These are phyloP conservation scores for Phytophthora brassicae DNA, from an alignment of 352 stramenopile genomes.

Conservation along the genomic window DNA sequence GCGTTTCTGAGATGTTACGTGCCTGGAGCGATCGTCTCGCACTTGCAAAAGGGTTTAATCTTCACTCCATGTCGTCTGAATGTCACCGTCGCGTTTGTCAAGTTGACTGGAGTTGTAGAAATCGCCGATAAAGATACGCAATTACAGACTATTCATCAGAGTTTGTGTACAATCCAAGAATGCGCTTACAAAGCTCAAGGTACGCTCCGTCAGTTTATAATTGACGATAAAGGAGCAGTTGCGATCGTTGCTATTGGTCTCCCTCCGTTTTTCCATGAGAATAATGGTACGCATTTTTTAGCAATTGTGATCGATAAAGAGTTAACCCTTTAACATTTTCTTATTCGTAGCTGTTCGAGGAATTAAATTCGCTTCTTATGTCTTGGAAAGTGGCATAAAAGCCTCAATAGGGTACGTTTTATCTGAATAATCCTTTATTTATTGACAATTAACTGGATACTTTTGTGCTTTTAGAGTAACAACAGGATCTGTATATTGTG, in stretches of 20 bases:
- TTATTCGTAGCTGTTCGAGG: constrained; percentile 28
- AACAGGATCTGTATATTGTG: constrained; percentile 73
- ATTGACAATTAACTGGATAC: not conserved
- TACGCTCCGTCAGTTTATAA: constrained; percentile 83
- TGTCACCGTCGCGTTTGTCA: constrained; percentile 74
- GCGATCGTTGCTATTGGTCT: constrained; percentile 80
- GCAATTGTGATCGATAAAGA: not conserved
- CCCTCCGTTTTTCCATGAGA: constrained; percentile 82
- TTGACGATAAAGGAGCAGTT: constrained; percentile 85
- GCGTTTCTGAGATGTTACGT: constrained; percentile 68
- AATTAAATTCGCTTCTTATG: constrained; percentile 62
- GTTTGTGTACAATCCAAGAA: constrained; percentile 69
- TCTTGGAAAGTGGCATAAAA: constrained; percentile 63
- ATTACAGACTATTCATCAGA: constrained; percentile 58
- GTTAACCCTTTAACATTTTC: not conserved
- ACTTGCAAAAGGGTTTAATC: constrained; percentile 61
- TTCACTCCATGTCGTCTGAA: constrained; percentile 70
- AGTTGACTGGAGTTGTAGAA: constrained; percentile 58
- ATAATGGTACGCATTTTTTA: constrained; percentile 56
- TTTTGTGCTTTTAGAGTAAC: constrained; percentile 44
- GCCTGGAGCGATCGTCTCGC: constrained; percentile 66
- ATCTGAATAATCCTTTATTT: not conserved
- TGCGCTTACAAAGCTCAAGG: constrained; percentile 79
- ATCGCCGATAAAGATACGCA: constrained; percentile 42
- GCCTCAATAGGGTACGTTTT: constrained; percentile 66